These are phyloP conservation scores for Choiromyces venosus DNA, from an alignment of 495 filamentous ascomycete genomes.

Conservation along the genomic window DNA sequence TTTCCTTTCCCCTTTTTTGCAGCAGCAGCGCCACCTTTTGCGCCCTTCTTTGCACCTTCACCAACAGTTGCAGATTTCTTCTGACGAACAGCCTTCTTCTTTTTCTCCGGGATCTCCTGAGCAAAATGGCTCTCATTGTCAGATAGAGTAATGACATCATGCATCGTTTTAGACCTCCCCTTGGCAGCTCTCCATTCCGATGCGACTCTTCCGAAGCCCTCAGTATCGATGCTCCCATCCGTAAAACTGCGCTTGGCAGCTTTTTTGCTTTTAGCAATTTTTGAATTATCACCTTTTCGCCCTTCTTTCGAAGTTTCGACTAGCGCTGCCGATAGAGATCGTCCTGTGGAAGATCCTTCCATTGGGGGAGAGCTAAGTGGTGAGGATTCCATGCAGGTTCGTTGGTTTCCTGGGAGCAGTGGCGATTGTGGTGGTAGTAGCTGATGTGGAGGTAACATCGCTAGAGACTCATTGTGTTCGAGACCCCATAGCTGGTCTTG, in stretches of 20 bases:
- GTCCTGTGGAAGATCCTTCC: background rate
- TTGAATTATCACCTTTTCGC: slow-evolving; percentile 12
- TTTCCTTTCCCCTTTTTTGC: slow-evolving; percentile 1
- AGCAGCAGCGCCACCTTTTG: slow-evolving; percentile 14
- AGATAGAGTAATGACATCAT: slow-evolving; percentile 11
- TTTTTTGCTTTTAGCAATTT: background rate
- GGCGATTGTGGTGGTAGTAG: background rate
- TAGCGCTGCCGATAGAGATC: slow-evolving; percentile 3
- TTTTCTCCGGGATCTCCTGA: slow-evolving; percentile 5
- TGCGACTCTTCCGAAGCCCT: slow-evolving; percentile 20
- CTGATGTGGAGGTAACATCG: background rate
- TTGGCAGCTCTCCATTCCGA: slow-evolving; percentile 35
- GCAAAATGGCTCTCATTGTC: slow-evolving; percentile 19
- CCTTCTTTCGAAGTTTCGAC: slow-evolving; percentile 7
- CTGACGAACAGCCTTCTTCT: background rate
- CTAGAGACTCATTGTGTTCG: background rate
- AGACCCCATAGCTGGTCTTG: background rate
- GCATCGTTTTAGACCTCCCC: slow-evolving; percentile 26
- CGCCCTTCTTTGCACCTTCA: slow-evolving; percentile 16
- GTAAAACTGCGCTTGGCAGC: background rate
- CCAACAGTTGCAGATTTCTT: slow-evolving; percentile 7
- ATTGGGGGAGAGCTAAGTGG: background rate
- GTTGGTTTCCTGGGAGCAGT: background rate
- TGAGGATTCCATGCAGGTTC: background rate
- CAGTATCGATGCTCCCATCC: background rate